Base-by-base conservation (phyloP, 2,329 filamentous ascomycete species). In the Nigrograna mackinnonii region DNA sequence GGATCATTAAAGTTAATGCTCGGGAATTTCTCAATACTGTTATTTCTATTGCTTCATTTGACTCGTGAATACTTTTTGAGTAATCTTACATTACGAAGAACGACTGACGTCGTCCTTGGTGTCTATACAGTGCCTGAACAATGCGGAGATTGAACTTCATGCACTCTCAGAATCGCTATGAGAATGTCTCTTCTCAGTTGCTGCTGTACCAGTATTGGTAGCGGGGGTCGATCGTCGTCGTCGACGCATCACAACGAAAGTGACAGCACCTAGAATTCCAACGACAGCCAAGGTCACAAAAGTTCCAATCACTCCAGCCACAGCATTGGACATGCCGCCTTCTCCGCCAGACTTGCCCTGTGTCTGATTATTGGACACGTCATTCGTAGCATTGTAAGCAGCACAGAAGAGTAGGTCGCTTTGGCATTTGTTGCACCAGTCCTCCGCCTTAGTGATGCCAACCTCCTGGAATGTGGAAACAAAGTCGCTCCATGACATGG, bases 301-400 rank as follows among this genome's bases (percentile, higher is more conserved):
- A 1, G 76, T 78, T 16, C 78, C 78, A 41, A 80, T 74, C 6
- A 76, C 74, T 5, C 78, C 78, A 14, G 72, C 76, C 22, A 76
- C 67, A 3, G 62, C 71, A 5, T 74, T 73, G 5, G 56, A 57
- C 30, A 77, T 48, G 1, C 50, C 41, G n/a, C 49, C 33, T 13
- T 35, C 30, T 13, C 21, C 21, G 2, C 18, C 30, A 12, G 6
- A 18, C 17, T 24, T 19, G 7, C 9, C 18, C 9, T 6, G 22
- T 11, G 20, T 39, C 17, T n/a, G 30, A 28, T 14, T 14, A 17
- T 33, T 33, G 31, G 31, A 33, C 24, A 28, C 24, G 9, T 9
- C n/a, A 9, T n/a, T 9, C 16, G 22, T 28, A 21, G 43, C 20
- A 24, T 22, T 56, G 35, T 69, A 70, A 2, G 68, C 70, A 3